A percentile compares a stretch with the other conserved stretches of the same genome.
Conservation (phyloP, 2,329 filamentous ascomycete species). For the Tolypocladium tropicale region DNA sequence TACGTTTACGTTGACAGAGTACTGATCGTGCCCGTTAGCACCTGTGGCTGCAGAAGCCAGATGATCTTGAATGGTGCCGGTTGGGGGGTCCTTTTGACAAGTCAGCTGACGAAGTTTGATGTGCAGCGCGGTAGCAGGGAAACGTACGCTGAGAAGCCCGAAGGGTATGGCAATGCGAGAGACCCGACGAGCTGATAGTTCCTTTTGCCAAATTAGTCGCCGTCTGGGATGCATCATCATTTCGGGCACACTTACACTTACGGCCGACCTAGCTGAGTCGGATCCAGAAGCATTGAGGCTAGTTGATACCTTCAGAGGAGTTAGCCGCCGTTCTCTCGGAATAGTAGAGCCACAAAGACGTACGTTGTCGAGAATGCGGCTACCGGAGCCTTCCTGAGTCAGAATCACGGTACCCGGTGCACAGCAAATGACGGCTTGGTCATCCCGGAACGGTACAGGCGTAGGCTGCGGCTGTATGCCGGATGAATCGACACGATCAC, state of each 20-base stretch:
- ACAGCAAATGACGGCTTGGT: neutral
- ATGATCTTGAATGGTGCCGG: conserved; percentile 1
- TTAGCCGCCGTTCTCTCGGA: conserved; percentile 5
- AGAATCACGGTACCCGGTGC: neutral
- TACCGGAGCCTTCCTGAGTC: neutral
- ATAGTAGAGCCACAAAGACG: neutral
- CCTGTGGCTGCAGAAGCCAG: neutral
- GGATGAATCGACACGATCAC: neutral
- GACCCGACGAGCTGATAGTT: conserved; percentile 1
- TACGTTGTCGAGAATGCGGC: conserved; percentile 7
- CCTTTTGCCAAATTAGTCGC: conserved; percentile 8
- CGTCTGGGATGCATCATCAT: neutral
- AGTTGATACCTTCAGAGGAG: conserved; percentile 9
- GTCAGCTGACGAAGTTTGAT: neutral
- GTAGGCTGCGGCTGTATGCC: too few species aligned
- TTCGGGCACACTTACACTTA: conserved; percentile 7
- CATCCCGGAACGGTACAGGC: neutral
- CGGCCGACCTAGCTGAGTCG: neutral
- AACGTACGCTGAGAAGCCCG: neutral
- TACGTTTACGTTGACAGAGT: neutral
- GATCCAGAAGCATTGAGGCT: conserved; percentile 3
- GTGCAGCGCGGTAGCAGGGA: neutral
- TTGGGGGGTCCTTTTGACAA: neutral
- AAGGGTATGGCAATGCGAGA: neutral
- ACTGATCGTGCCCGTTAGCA: neutral